Conservation (phyloP, 306 rosid genomes). For the Quercus ilex region DNA sequence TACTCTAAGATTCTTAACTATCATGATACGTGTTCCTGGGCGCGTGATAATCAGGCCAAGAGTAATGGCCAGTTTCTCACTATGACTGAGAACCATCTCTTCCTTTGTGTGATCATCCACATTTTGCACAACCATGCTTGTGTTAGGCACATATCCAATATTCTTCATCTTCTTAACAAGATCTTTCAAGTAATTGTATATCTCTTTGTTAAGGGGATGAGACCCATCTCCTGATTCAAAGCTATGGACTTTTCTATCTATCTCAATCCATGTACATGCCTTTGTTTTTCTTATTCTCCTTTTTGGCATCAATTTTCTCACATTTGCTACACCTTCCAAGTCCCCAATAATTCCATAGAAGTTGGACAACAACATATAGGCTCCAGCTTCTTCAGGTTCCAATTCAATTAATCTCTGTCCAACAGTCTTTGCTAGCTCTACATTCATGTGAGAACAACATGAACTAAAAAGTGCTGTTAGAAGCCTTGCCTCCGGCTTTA, state of each 20-base stretch:
- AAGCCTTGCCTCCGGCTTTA: constrained; percentile 27
- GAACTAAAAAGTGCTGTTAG: constrained; percentile 30
- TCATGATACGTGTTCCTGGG: constrained; percentile 4
- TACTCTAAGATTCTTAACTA: constrained; percentile 27
- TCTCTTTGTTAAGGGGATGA: constrained; percentile 23
- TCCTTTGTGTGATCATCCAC: constrained; percentile 15
- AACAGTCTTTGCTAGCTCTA: constrained; percentile 17
- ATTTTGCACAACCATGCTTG: constrained; percentile 30
- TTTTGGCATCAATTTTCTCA: constrained; percentile 25
- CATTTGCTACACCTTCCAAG: constrained; percentile 20
- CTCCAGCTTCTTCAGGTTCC: constrained; percentile 36
- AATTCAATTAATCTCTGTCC: constrained; percentile 19
- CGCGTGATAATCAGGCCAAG: constrained; percentile 19
- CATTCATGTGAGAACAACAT: constrained; percentile 18
- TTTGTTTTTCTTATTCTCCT: constrained; percentile 25
- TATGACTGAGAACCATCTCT: constrained; percentile 19
- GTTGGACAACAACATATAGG: constrained; percentile 35
- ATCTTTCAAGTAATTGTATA: constrained; percentile 10
- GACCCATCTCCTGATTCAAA: constrained; percentile 30
- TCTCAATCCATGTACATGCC: constrained; percentile 34
- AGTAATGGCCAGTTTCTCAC: constrained; percentile 27
- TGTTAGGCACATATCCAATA: constrained; percentile 27
- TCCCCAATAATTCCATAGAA: constrained; percentile 34
- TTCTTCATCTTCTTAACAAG: constrained; percentile 16
- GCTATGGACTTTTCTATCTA: constrained; percentile 25